Percentiles rank a stretch among this genome's conserved stretches.
Conservation (phyloP, 2,329 filamentous ascomycete genomes). For the Calycina herbarum region DNA sequence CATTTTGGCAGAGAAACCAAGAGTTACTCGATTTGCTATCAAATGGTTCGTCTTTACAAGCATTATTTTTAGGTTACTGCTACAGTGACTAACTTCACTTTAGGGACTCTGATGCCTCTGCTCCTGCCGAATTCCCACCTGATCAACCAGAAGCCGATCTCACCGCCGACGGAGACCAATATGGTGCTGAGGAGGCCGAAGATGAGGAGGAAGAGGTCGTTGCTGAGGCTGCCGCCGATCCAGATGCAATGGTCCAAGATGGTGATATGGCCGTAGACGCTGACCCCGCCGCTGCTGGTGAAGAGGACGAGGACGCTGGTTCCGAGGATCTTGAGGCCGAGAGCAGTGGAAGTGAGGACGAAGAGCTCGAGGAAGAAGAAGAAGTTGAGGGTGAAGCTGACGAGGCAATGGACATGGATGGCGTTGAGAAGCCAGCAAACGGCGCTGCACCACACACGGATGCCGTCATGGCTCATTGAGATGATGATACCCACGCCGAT, state of each 20-base stretch:
- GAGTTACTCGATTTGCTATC: conserved; percentile 96
- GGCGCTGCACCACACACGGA: conserved; percentile 30
- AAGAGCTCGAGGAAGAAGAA: conserved; percentile 63
- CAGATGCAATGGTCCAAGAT: conserved; percentile 58
- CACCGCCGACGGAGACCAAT: conserved; percentile 80
- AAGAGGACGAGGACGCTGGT: conserved; percentile 68
- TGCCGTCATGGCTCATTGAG: conserved; percentile 37
- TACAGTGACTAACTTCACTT: conserved; percentile 30
- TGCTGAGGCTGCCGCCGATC: conserved; percentile 45
- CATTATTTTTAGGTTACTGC: conserved; percentile 3
- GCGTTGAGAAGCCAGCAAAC: conserved; percentile 34
- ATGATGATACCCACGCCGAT: conserved; percentile 24
- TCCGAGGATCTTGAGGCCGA: conserved; percentile 68
- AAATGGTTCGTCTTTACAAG: conserved; percentile 77
- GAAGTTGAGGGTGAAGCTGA: conserved; percentile 62
- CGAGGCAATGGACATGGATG: conserved; percentile 54
- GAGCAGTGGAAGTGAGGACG: conserved; percentile 53
- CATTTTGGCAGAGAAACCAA: conserved; percentile 93
- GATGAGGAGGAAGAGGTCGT: conserved; percentile 63
- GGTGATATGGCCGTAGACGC: conserved; percentile 72
- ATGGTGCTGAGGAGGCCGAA: conserved; percentile 85
- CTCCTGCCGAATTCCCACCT: conserved; percentile 91
- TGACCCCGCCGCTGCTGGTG: conserved; percentile 49
- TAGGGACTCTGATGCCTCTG: conserved; percentile 97
- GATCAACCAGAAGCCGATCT: conserved; percentile 96